Base-by-base conservation (phyloP, 768 basidiomycete genomes). In the Tylopilus felleus region DNA sequence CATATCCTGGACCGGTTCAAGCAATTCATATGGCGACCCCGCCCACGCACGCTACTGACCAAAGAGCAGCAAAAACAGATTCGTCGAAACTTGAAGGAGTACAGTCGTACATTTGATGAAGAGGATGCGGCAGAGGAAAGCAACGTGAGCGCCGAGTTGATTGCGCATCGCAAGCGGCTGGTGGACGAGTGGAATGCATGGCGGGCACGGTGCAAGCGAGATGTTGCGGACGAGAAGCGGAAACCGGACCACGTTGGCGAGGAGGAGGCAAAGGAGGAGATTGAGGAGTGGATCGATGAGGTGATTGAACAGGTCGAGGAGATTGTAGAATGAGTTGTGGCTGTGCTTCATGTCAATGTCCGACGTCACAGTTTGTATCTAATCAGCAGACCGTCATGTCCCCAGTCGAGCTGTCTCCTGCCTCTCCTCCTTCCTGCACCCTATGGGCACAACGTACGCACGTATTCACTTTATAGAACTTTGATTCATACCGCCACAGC, bases 171-270 rank as follows among this genome's bases (percentile, higher is more conserved):
- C 56, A 90, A 91, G 71, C 82, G 97, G 44, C 80, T 98, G 49
- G 88, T 98, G 62, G 92, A 97, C 65, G 97, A 99, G 74, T 99
- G 97, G 97, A 97, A 99, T 73, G 92, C 96, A 40, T 98, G 97
- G 97, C 83, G 96, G 48, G 63, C 76, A 22, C 79, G 83, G 58
- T 85, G 86, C 60, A 84, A 80, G 68, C 81, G 80, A 58, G 84
- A 90, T 60, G 52, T 86, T 51, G 79, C 77, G 33, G 85, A 84
- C 49, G 82, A 82, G 56, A 75, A 73, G 50, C 70, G 73, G 14
- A 71, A 58, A 72, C 67, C 45, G 8, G 66, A 71, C 19, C 62
- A 49, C 25, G 68, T 63, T 54, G 73, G 73, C 7, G 77, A 80
- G 48, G 78, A 80, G 53, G 78, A 79, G 61, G 84, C 78, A 56